A percentile compares a stretch with the other conserved stretches of the same genome.
These are phyloP conservation scores for Solanum gracilifrons DNA, from an alignment of 257 asterid genomes.

Conservation along the genomic window DNA sequence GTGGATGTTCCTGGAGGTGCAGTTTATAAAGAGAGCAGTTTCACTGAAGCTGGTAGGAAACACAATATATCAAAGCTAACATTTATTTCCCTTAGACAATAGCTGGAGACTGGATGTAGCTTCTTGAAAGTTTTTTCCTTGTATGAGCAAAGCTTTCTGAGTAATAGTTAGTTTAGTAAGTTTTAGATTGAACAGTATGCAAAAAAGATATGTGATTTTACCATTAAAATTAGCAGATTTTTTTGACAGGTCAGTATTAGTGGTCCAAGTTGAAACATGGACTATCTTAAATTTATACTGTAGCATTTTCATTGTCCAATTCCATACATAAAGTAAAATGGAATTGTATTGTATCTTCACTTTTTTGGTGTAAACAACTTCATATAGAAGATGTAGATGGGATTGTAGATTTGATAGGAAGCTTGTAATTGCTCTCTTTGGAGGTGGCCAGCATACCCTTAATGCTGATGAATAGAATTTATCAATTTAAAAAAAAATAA, in stretches of 20 bases:
- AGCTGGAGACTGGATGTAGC: not conserved
- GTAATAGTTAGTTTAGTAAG: not conserved
- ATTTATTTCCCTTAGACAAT: not conserved
- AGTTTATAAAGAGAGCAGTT: constrained; percentile 89
- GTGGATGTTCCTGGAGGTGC: constrained; percentile 98
- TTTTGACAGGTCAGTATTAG: not conserved
- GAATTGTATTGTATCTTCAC: not conserved
- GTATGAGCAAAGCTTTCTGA: not conserved
- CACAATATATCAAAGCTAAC: not conserved
- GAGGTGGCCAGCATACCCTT: not conserved
- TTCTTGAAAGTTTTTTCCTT: not conserved
- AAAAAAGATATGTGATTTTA: not conserved
- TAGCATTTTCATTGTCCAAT: not conserved
- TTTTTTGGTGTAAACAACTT: not conserved
- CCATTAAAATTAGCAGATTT: not conserved
- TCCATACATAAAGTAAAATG: not conserved
- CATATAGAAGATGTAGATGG: not conserved
- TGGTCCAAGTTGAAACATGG: not conserved
- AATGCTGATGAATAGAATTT: not conserved
- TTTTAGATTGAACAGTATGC: not conserved
- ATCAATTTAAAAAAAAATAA: not conserved
- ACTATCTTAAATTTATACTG: not conserved
- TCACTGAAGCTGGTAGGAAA: constrained; percentile 64
- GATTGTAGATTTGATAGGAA: not conserved
- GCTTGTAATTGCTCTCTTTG: not conserved